Base-by-base conservation (phyloP, 371 early-diverging fungal species). In the Lichtheimia ramosa region DNA sequence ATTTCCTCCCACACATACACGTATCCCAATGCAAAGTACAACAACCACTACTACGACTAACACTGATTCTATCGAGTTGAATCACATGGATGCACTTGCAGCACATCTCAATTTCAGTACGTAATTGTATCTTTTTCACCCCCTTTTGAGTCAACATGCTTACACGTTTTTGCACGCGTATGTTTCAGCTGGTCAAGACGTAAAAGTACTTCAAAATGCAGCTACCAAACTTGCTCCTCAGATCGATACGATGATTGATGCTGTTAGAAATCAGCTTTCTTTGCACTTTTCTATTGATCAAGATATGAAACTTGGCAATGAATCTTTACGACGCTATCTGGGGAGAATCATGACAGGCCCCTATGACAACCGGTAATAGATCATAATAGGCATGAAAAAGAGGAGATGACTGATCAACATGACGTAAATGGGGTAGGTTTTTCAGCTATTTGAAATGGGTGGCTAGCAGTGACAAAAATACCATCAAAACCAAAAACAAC, bases 271-370 rank as follows among this genome's bases (percentile, higher is more conserved):
- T 40, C 83, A 84, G 54, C 71, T 91, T 18, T 75, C 74, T 57
- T 56, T 77, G 74, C 65, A 70, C 56, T 79, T 84, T 63, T 73
- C 89, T 53, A 77, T 80, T 54, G 82, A 84, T 63, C 82, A 83
- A 28, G 88, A 89, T 54, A 88, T 92, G 71, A 84, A 83, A 63
- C 89, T 90, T 80, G 83, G 92, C 61, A 92, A 91, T 62, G 82
- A 87, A 56, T 83, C 90, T 66, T 70, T 92, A 55, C 63, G 70
- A 42, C 86, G 85, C 58, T 93, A 93, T 63, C 74, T 93, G 46
- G 77, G 75, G 63, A 86, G 83, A 61, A 72, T 93, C 21, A 83
- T 93, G 18, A 82, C 81, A 0, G 84, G 85, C 27, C 87, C 88
- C 16, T 89, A 90, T 73, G 89, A 92, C 68, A 82, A 78, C 28